phyloP scores from a whole-genome alignment of 805 yeast species.

The Candida boleticola region DNA sequence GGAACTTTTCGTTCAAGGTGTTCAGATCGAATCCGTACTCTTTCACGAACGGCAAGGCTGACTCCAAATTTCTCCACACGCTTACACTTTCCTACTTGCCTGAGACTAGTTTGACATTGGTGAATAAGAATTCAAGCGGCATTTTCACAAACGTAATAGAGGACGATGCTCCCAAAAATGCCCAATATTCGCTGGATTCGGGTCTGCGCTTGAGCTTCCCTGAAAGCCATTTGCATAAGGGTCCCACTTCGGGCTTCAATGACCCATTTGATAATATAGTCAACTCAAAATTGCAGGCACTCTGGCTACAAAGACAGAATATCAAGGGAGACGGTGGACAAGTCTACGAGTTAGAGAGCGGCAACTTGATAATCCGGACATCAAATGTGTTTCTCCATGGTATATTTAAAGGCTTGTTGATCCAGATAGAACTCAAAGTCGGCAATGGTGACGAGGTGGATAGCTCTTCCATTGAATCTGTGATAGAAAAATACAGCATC shows the following conservation, averaged over 20 bases:
- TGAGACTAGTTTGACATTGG: constrained; percentile 46
- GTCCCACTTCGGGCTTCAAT: constrained; percentile 53
- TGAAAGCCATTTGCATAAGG: constrained; percentile 40
- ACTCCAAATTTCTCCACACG: constrained; percentile 48
- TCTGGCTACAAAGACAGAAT: constrained; percentile 69
- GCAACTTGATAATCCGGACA: constrained; percentile 54
- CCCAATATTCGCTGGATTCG: not conserved
- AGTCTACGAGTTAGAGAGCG: constrained; percentile 55
- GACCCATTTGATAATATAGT: constrained; percentile 59
- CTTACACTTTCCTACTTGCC: constrained; percentile 49
- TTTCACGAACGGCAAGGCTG: constrained; percentile 30
- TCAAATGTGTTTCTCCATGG: constrained; percentile 77
- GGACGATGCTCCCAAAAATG: constrained; percentile 19
- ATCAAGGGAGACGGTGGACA: constrained; percentile 76
- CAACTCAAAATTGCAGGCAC: constrained; percentile 56
- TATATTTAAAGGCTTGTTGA: constrained; percentile 63
- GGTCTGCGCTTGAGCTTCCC: constrained; percentile 14
- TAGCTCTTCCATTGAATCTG: constrained; percentile 19
- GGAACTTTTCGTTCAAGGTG: constrained; percentile 69
- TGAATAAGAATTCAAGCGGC: constrained; percentile 40
- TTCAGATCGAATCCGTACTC: constrained; percentile 62
- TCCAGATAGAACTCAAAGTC: constrained; percentile 49
- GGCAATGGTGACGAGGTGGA: constrained; percentile 11
- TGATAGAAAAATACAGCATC: constrained; percentile 32
- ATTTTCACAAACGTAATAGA: constrained; percentile 33